These are phyloP conservation scores for Heterobasidion occidentale DNA, from an alignment of 1,284 basidiomycete genomes.

Conservation along the genomic window DNA sequence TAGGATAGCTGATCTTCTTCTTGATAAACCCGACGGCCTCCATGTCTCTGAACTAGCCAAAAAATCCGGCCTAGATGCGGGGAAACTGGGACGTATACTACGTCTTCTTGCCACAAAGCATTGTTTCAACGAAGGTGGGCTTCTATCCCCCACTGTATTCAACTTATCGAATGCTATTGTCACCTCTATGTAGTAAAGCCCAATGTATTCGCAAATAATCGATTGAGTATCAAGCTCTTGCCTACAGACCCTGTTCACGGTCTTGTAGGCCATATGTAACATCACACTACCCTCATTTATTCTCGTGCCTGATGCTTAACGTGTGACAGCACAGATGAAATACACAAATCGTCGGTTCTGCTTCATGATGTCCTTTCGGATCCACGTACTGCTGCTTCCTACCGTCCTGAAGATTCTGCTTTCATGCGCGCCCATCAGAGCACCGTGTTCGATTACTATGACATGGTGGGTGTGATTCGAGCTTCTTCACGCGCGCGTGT, in stretches of 20 bases:
- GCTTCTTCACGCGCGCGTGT: no score
- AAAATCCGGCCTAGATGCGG: neutral
- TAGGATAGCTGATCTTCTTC: neutral
- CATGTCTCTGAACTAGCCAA: neutral
- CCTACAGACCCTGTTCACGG: neutral
- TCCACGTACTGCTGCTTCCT: neutral
- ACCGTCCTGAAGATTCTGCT: neutral
- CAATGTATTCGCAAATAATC: constrained; percentile 1
- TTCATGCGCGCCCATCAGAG: neutral
- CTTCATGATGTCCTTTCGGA: neutral
- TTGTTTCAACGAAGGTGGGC: neutral
- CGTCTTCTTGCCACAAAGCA: neutral
- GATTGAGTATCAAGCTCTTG: neutral
- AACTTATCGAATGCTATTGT: no score
- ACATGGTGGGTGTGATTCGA: neutral
- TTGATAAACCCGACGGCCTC: neutral
- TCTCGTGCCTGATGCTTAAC: neutral
- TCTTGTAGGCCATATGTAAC: neutral
- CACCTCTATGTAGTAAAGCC: neutral
- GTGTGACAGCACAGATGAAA: neutral
- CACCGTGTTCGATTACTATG: neutral
- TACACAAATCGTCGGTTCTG: neutral
- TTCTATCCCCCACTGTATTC: no score
- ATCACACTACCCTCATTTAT: neutral
- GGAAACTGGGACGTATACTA: neutral